Evolutionary conservation across 1,139 yeast genomes (phyloP), one percentile per base, ranked within the genome.

Genomic region (Yarrowia galli): DNA sequence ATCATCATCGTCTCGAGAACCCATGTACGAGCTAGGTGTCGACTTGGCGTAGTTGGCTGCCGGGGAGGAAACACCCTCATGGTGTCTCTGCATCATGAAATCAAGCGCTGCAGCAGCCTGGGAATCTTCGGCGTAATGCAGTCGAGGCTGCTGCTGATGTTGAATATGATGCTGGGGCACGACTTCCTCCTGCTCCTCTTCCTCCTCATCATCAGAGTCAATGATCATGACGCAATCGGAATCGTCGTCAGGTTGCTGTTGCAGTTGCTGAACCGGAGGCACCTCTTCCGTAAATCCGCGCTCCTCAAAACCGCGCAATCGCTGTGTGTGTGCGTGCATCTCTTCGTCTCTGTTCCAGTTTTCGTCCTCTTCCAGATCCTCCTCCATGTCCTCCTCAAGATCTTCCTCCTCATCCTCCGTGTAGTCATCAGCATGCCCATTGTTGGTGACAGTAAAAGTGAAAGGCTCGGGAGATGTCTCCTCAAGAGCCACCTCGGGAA

Each of bases 11-110:
- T 63, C 67, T 22, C 42, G 68, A 63, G 22, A 12, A 32, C 66
- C 63, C 69, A 48, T 56, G 25, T 56, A 56, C 38, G 42, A 69
- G 32, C 64, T 70, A 65, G 49, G 73, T 23, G 64, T 49, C 3
- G 66, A 48, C 22, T 45, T 51, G 8, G 46, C 66, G 54, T 51
- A 32, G 35, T 51, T 48, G 32, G 32, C 32, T 28, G 32, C 32
- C 9, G 32, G 3, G 32, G 32, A 1, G 32, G 32, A 6, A 28
- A 3, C 9, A 28, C 8, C 9, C 45, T 42, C 45, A 5, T 42
- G 45, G 9, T 42, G 32, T 28, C 32, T 28, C 32, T 28, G 32
- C 32, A 28, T 10, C 32, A 28, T 28, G 32, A 28, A 28, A 28
- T 28, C 32, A 28, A 28, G 9, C 32, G 32, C 32, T 28, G 32